Conservation (phyloP, 768 basidiomycete genomes). For the Leucocoprinus birnbaumii region DNA sequence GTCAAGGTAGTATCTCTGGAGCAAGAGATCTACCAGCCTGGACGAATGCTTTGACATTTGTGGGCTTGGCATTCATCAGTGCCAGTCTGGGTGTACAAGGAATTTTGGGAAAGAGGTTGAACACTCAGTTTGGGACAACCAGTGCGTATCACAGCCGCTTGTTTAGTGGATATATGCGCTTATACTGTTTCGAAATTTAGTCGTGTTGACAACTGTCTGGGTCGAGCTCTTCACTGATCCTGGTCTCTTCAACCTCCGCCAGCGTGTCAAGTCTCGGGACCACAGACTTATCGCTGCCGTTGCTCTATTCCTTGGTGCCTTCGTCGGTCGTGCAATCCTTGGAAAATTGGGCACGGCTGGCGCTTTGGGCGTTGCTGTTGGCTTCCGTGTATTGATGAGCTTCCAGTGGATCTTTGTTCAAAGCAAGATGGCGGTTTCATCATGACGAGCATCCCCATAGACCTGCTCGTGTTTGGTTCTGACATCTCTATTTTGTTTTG, state of each 20-base stretch:
- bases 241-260: slow-evolving; percentile 56
- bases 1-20: slow-evolving; percentile 49
- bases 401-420: slow-evolving; percentile 68
- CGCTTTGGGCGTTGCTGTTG: slow-evolving; percentile 65
- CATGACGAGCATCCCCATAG: no score
- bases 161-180: no score
- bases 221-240: slow-evolving; percentile 87
- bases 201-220: slow-evolving; percentile 87
- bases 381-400: slow-evolving; percentile 57
- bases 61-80: slow-evolving; percentile 76
- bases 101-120: slow-evolving; percentile 77
- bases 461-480: no score
- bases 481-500: no score
- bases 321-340: slow-evolving; percentile 58
- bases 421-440: no score
- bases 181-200: no score
- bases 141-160: slow-evolving; percentile 38
- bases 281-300: slow-evolving; percentile 65
- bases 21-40: slow-evolving; percentile 65
- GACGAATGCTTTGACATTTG: slow-evolving; percentile 64
- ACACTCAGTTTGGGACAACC: slow-evolving; percentile 77
- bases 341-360: slow-evolving; percentile 57
- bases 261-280: slow-evolving; percentile 59
- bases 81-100: slow-evolving; percentile 84
- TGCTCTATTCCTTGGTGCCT: slow-evolving; percentile 76